Evolutionary conservation across 1,139 yeast genomes (phyloP).

Genomic region (Pichia sp.): DNA sequence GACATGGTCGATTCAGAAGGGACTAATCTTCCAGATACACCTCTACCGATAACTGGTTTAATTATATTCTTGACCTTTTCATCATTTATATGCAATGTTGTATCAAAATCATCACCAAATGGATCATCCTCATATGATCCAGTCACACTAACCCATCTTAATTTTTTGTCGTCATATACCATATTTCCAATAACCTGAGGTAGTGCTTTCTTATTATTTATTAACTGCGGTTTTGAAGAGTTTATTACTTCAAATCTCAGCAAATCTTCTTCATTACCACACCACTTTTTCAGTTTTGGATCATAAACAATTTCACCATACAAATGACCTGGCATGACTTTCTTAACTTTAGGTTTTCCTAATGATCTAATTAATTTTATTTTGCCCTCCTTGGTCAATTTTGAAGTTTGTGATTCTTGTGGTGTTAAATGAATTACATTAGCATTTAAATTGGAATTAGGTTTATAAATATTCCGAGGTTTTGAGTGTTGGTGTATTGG

Average conservation of each 20-base stretch:
- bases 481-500: constrained; percentile 5
- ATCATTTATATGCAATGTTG: neutral
- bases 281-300: constrained; percentile 48
- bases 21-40: constrained; percentile 10
- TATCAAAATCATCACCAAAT: constrained; percentile 31
- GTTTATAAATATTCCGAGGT: no score
- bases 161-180: constrained; percentile 50
- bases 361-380: constrained; percentile 25
- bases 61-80: neutral
- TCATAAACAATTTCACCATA: constrained; percentile 45
- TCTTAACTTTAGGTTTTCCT: constrained; percentile 22
- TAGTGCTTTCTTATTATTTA: constrained; percentile 10
- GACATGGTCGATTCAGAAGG: constrained; percentile 17
- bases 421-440: neutral
- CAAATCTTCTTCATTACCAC: constrained; percentile 53
- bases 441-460: neutral
- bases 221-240: constrained; percentile 20
- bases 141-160: constrained; percentile 42
- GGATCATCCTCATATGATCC: constrained; percentile 37
- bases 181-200: constrained; percentile 39
- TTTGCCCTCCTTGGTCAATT: constrained; percentile 28
- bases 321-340: constrained; percentile 26
- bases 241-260: constrained; percentile 35
- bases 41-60: neutral
- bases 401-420: constrained; percentile 19